A percentile compares a stretch with the other conserved stretches of the same genome.
These are phyloP conservation scores for Crithidia bombi DNA, from an alignment of 208 protist genomes.

Conservation along the genomic window DNA sequence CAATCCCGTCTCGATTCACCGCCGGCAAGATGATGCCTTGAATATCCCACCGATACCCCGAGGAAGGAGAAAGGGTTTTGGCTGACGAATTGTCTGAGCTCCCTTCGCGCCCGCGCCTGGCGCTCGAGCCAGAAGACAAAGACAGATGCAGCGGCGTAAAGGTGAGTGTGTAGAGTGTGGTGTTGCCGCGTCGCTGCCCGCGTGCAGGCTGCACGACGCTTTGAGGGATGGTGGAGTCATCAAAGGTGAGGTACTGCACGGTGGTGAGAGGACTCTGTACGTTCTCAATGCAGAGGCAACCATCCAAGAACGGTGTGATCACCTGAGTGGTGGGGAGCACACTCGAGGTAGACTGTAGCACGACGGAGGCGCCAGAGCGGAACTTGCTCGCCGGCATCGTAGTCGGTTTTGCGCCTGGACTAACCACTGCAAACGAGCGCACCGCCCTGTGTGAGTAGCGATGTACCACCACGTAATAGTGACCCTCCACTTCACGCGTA, in stretches of 20 bases:
- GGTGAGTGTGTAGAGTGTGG: slow-evolving; percentile 1
- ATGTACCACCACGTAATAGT: slow-evolving; percentile 13
- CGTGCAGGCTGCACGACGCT: neutral
- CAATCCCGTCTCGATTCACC: neutral
- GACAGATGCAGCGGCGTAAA: neutral
- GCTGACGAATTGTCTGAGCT: neutral
- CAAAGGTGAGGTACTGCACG: neutral
- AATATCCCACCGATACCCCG: slow-evolving; percentile 11
- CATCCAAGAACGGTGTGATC: slow-evolving; percentile 1
- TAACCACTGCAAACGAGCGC: neutral
- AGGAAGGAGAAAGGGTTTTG: neutral
- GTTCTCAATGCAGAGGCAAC: neutral
- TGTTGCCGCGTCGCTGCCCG: neutral
- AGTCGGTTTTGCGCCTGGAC: too few species aligned
- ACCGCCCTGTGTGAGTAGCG: neutral
- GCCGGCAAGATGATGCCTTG: neutral
- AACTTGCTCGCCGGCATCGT: neutral
- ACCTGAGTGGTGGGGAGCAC: neutral
- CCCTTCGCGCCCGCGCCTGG: neutral
- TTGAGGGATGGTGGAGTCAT: neutral
- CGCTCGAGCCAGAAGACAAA: neutral
- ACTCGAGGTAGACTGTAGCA: neutral
- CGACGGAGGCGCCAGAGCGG: neutral
- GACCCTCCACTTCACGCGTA: neutral
- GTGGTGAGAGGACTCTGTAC: neutral